phyloP scores from a whole-genome alignment of 108 stramenopile species.

The Nannochloropsis salina region DNA sequence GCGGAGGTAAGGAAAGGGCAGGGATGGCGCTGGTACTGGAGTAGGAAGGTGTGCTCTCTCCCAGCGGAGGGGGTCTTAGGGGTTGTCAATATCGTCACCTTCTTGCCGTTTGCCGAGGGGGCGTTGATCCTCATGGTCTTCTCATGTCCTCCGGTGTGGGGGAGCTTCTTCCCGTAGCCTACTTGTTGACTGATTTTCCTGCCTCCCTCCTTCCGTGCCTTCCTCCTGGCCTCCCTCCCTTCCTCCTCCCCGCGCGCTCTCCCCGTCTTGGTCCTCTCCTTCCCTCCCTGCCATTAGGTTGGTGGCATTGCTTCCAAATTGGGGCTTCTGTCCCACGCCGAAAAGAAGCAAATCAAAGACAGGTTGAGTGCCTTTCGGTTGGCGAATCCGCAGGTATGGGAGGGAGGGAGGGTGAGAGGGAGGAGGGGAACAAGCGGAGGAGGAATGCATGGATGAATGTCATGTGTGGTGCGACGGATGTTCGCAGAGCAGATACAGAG shows the following conservation, averaged over 20 bases:
- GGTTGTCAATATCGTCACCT: too few species aligned
- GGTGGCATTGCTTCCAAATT: slow-evolving; percentile 31
- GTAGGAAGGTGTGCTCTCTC: neutral
- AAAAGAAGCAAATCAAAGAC: slow-evolving; percentile 60
- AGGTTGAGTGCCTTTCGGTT: slow-evolving; percentile 62
- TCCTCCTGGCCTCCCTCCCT: neutral
- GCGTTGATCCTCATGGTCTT: too few species aligned
- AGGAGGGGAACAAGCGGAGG: too few species aligned
- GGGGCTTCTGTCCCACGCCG: slow-evolving; percentile 58
- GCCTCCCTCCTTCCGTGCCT: neutral
- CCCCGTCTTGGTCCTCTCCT: neutral
- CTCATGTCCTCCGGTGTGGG: too few species aligned
- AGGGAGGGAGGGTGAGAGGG: neutral
- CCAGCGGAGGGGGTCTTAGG: too few species aligned
- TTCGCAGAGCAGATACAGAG: neutral
- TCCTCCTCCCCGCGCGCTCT: neutral
- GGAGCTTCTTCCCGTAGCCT: too few species aligned
- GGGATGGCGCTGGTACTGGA: neutral
- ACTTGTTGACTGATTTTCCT: neutral
- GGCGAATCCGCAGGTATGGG: slow-evolving; percentile 42
- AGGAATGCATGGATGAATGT: too few species aligned
- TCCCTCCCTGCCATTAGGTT: slow-evolving; percentile 1
- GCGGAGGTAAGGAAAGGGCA: slow-evolving; percentile 3
- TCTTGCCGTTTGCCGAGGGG: too few species aligned
- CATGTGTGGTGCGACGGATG: too few species aligned